A percentile compares a stretch with the other conserved stretches of the same genome.
Evolutionary conservation across 768 basidiomycete species (phyloP).

Genomic region (Dioszegia hungarica): DNA sequence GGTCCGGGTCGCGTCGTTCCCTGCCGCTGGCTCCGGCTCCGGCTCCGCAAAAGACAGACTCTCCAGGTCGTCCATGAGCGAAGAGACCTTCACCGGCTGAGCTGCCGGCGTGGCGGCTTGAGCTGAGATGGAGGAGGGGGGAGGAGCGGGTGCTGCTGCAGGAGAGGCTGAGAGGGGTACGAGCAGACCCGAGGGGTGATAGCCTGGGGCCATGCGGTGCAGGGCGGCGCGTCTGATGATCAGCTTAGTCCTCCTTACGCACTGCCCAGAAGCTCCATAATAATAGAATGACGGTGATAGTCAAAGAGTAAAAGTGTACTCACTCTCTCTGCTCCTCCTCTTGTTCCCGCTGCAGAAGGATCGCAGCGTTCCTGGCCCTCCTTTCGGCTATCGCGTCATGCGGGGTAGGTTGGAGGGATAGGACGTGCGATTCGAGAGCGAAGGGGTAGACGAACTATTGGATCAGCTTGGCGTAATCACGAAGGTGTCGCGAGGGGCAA

Average conservation of each 20-base stretch:
- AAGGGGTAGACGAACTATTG: slow-evolving; percentile 91
- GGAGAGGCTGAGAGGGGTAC: slow-evolving; percentile 17
- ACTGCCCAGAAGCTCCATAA: too few relatives aligned
- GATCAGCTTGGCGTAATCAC: not conserved
- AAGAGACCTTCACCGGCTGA: not conserved
- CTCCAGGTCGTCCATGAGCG: slow-evolving; percentile 66
- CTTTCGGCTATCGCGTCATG: slow-evolving; percentile 64
- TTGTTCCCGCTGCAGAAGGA: slow-evolving; percentile 67
- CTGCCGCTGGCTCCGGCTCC: not conserved
- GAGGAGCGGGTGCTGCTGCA: slow-evolving; percentile 2
- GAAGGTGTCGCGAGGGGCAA: too few relatives aligned
- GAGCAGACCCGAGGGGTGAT: slow-evolving; percentile 37
- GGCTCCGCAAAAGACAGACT: slow-evolving; percentile 6
- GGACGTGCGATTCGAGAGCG: slow-evolving; percentile 79
- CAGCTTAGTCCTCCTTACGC: too few relatives aligned
- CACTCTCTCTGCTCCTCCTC: slow-evolving; percentile 63
- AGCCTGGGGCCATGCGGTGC: slow-evolving; percentile 41
- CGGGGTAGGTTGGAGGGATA: slow-evolving; percentile 70
- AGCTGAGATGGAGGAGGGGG: not conserved
- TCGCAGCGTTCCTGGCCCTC: slow-evolving; percentile 63
- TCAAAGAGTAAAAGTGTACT: too few relatives aligned
- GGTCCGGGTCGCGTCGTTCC: not conserved
- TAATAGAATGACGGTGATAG: too few relatives aligned
- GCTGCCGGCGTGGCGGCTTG: not conserved
- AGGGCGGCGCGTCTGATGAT: slow-evolving; percentile 34